Evolutionary conservation across 805 yeast genomes (phyloP), one percentile per base, ranked within the genome.

Genomic region (Teunomyces lycoperdinae): DNA sequence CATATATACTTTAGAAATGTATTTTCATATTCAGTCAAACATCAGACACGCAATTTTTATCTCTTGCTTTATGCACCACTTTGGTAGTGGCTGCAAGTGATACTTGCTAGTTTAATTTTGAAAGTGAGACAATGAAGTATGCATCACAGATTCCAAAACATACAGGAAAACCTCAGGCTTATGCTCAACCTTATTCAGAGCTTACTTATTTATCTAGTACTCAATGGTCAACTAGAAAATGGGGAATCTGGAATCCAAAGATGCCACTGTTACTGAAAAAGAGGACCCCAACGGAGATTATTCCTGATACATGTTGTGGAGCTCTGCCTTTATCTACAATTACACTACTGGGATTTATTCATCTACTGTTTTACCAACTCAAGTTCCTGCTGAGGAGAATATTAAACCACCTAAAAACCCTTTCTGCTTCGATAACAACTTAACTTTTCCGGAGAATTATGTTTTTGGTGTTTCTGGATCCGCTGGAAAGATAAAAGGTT

Each of bases 401-500:
- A 38, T 51, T 5, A 38, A 43, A 27, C 60, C 61, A 10, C 60
- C 61, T 5, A 43, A 46, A 7, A 60, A 57, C 32, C 44, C 49
- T n/a, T 56, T 52, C 32, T 11, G 27, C 9, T 57, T 54, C 32
- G 52, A 45, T 24, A 46, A 47, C 34, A 30, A 45, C 17, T 47
- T 55, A 50, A 49, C 47, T 26, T 57, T 50, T 31, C 58, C 60
- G 9, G 27, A 36, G 16, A 56, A 50, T 28, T 59, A 60, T 27
- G 27, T 59, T 27, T 48, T 56, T 52, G 71, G 71, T 2, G 64
- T 64, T 50, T 67, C 68, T n/a, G 61, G 67, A 10, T 61, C 70
- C 14, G 68, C 70, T n/a, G 58, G 61, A 26, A 72, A 68, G 53
- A 58, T 66, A 34, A 72, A 68, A 54, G 71, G 71, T 26, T 68